Percentiles rank a stretch among this genome's conserved stretches.
phyloP scores from a whole-genome alignment of 768 basidiomycete genomes.

The Tephrocybe sp. region DNA sequence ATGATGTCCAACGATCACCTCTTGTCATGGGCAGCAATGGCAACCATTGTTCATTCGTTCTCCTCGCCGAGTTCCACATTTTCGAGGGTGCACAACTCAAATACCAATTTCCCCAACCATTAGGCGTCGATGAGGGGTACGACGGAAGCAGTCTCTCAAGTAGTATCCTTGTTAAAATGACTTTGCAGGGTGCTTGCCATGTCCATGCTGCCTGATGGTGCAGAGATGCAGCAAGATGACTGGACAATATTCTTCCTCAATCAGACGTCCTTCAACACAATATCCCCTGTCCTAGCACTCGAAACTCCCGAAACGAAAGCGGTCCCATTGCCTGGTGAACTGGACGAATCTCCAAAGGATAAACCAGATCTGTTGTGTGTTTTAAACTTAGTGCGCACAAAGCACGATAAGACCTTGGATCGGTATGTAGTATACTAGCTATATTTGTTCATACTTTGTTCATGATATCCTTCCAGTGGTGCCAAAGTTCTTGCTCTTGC shows the following conservation, averaged over 20 bases:
- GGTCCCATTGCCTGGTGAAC: conserved; percentile 34
- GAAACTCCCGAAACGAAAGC: conserved; percentile 50
- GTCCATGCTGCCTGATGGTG: conserved; percentile 98
- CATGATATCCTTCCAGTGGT: conserved; percentile 51
- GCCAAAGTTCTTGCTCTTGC: conserved; percentile 94
- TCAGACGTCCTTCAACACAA: conserved; percentile 86
- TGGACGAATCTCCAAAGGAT: conserved; percentile 21
- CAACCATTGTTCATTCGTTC: conserved; percentile 86
- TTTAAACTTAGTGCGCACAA: conserved; percentile 86
- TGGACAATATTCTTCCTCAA: conserved; percentile 99
- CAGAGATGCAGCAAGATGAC: conserved; percentile 90
- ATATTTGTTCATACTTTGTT: conserved; percentile 1
- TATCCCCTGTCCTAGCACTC: conserved; percentile 76
- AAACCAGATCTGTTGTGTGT: conserved; percentile 75
- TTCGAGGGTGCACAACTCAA: conserved; percentile 89
- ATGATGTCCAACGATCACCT: background rate
- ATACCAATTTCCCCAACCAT: conserved; percentile 93
- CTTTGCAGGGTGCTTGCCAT: conserved; percentile 79
- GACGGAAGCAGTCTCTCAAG: conserved; percentile 20
- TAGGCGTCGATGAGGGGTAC: conserved; percentile 94
- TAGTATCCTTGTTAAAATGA: conserved; percentile 15
- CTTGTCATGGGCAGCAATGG: conserved; percentile 55
- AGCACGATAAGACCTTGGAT: conserved; percentile 80
- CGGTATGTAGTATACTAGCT: conserved; percentile 43
- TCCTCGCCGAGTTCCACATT: conserved; percentile 99